Evolutionary conservation across 192 early-diverging fungal genomes (phyloP).

Genomic region (Thoreauomyces humboldtii): DNA sequence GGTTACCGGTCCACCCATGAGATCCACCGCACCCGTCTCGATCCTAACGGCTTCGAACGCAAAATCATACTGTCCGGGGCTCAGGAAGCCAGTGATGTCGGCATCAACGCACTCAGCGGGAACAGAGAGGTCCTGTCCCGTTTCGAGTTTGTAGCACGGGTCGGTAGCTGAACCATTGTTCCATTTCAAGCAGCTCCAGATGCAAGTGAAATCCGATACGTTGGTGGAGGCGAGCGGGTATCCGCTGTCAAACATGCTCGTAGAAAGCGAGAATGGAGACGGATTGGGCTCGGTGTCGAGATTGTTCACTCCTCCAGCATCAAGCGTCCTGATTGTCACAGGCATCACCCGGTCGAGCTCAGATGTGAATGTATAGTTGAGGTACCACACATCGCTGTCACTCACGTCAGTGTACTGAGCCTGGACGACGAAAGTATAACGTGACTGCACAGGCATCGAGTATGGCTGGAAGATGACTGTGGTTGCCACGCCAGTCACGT

Average conservation of each 20-base stretch:
- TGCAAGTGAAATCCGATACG: constrained; percentile 10
- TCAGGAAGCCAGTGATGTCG: constrained; percentile 13
- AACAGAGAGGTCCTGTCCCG: constrained; percentile 7
- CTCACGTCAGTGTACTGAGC: constrained; percentile 5
- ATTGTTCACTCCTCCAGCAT: background rate
- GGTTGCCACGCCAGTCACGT: background rate
- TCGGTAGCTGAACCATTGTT: background rate
- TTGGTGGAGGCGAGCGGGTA: constrained; percentile 9
- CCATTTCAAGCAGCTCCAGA: background rate
- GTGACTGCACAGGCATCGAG: background rate
- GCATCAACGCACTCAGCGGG: background rate
- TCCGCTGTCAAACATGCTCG: constrained; percentile 18
- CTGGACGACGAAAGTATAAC: constrained; percentile 9
- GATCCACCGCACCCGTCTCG: constrained; percentile 1
- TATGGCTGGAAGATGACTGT: constrained; percentile 6
- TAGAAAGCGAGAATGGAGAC: background rate
- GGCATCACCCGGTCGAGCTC: constrained; percentile 19
- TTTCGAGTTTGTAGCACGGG: background rate
- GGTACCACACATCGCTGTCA: background rate
- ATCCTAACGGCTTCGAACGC: background rate
- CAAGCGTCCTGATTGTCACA: constrained; percentile 2
- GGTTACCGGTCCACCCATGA: no score
- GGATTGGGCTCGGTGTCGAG: background rate
- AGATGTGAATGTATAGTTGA: constrained; percentile 21
- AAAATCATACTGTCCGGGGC: background rate